Percentiles rank a stretch among this genome's conserved stretches.
phyloP scores from a whole-genome alignment of 768 basidiomycete species.

The Sistotremastrum niveocremeum region DNA sequence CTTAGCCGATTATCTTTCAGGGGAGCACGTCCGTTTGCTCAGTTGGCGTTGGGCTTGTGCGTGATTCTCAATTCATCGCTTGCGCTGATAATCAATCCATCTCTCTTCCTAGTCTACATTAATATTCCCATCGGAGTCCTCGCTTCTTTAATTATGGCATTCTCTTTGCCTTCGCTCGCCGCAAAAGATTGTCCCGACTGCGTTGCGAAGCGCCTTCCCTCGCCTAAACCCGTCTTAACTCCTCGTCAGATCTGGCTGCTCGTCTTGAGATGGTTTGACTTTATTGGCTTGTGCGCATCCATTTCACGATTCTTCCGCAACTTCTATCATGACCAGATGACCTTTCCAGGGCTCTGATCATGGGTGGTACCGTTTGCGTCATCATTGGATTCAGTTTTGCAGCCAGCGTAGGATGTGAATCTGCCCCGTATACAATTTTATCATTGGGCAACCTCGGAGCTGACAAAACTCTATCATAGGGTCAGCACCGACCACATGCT shows the following conservation, averaged over 20 bases:
- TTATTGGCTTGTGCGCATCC: conserved; percentile 54
- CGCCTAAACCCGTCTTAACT: too few species aligned
- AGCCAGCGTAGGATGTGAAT: conserved; percentile 53
- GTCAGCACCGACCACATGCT: conserved; percentile 46
- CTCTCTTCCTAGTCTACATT: conserved; percentile 48
- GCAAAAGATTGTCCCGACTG: too few species aligned
- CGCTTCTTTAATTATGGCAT: conserved; percentile 39
- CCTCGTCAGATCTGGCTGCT: too few species aligned
- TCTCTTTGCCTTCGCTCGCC: conserved; percentile 32
- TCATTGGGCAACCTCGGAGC: conserved; percentile 1
- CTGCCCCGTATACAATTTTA: conserved; percentile 1
- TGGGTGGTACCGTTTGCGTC: conserved; percentile 58
- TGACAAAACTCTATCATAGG: conserved; percentile 30
- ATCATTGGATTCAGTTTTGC: conserved; percentile 75
- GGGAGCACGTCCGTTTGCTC: conserved; percentile 16
- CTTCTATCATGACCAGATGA: conserved; percentile 8
- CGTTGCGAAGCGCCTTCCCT: too few species aligned
- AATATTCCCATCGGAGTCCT: conserved; percentile 64
- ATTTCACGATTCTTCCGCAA: conserved; percentile 4
- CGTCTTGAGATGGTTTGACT: conserved; percentile 51
- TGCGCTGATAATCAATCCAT: conserved; percentile 5
- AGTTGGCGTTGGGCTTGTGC: conserved; percentile 82
- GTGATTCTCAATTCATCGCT: conserved; percentile 17
- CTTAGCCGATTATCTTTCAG: conserved; percentile 2
- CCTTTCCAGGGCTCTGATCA: conserved; percentile 47